Evolutionary conservation across 2,329 filamentous ascomycete genomes (phyloP).

Genomic region (Tolypocladium album): DNA sequence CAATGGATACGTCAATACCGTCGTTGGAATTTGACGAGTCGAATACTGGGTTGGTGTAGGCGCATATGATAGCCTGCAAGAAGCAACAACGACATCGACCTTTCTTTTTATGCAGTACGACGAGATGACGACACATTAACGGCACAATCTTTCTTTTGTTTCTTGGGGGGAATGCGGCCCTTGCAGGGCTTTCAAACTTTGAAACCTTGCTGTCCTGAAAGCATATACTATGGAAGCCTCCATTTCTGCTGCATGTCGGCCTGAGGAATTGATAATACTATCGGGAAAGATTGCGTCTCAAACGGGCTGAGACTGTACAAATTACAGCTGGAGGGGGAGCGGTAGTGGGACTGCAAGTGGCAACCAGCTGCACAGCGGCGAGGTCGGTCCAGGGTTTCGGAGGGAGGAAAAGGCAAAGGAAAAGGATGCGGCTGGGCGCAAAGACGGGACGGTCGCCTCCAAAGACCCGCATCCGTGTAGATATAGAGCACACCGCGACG

Average conservation of each 20-base stretch:
- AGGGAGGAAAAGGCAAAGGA: not conserved
- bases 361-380: not conserved
- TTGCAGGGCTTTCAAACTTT: not conserved
- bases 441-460: not conserved
- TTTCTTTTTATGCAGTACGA: constrained; percentile 12
- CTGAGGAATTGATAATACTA: not conserved
- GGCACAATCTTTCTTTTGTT: constrained; percentile 9
- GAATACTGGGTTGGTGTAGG: not conserved
- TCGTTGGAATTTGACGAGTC: constrained; percentile 7
- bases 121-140: constrained; percentile 16
- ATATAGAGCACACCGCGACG: constrained; percentile 7
- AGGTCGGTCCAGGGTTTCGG: not conserved
- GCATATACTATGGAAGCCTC: not conserved
- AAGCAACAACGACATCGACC: constrained; percentile 9
- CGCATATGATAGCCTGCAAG: constrained; percentile 2
- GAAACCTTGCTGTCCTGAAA: not conserved
- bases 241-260: not conserved
- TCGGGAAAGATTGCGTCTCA: constrained; percentile 12
- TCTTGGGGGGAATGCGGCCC: not conserved
- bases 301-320: constrained; percentile 16
- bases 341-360: constrained; percentile 14
- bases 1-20: constrained; percentile 7
- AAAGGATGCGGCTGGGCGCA: constrained; percentile 2
- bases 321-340: constrained; percentile 15
- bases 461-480: constrained; percentile 8